Base-by-base conservation (phyloP, 179 eudicot species). In the Beta corolliflora region DNA sequence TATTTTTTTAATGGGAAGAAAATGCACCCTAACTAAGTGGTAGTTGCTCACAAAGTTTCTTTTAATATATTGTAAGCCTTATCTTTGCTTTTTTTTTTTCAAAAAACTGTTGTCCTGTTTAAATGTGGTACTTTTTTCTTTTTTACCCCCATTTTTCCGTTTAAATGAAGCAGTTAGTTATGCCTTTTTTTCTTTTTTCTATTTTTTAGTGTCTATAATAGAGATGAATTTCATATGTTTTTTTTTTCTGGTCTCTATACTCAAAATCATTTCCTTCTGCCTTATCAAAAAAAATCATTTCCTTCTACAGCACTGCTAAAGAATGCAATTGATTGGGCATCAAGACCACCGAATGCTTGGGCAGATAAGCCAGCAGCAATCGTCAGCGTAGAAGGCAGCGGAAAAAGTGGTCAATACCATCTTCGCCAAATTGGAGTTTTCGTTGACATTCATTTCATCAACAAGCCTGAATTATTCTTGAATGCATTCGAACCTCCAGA, bases 301-400 rank as follows among this genome's bases (percentile, higher is more conserved):
- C 31, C 3, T 53, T 3, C 29, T 9, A 7, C 83, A 84, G 87
- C 87, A 8, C 1, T 68, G 8, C 31, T 84, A 2, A 84, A 84
- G 55, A 84, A 81, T 29, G 87, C 84, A 50, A 21, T 84, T 1
- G 87, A 84, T 69, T 84, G 87, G 87, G 87, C 72, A 73, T 84
- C 87, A 67, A 81, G 87, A 50, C 70, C 81, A 8, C 79, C 81
- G 0, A 81, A 84, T 15, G 87, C 36, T 3, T 84, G 87, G 87
- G 63, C 70, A 16, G 84, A 66, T 45, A 84, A 84, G 73, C 68
- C 87, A 18, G 87, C 82, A 0, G 87, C 87, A 16, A 53, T 84
- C 4, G 79, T 59, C 0, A 59, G 87, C 29, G 71, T 71, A 5
- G 73, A 84, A 71, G 81, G 67, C 5, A 58, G 73, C 13, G 81